Percentiles rank a stretch among this genome's conserved stretches.
phyloP scores from a whole-genome alignment of 1,284 basidiomycete genomes.

The Pascua sp. region DNA sequence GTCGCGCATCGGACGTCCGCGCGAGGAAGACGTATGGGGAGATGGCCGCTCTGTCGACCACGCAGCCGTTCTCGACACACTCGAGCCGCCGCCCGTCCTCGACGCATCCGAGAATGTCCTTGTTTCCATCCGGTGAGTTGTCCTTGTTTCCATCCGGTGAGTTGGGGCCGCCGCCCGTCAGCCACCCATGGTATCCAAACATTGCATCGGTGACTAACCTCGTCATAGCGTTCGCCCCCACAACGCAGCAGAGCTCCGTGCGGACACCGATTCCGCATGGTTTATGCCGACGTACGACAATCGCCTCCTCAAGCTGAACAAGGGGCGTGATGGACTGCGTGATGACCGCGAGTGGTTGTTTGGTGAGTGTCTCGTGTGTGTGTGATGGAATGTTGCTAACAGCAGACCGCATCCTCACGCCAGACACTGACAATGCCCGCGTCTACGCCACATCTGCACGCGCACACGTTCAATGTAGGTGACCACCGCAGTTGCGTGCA shows the following conservation, averaged over 20 bases:
- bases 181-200: too few relatives aligned
- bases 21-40: slow-evolving; percentile 8
- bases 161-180: not conserved
- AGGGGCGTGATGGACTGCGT: slow-evolving; percentile 30
- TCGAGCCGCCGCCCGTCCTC: slow-evolving; percentile 13
- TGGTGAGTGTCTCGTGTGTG: slow-evolving; percentile 47
- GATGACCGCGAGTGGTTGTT: slow-evolving; percentile 49
- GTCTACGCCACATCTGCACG: slow-evolving; percentile 80
- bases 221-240: slow-evolving; percentile 64
- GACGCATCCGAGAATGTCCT: slow-evolving; percentile 67
- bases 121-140: slow-evolving; percentile 71
- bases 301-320: slow-evolving; percentile 39
- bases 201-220: not conserved
- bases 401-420: slow-evolving; percentile 40
- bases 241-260: slow-evolving; percentile 46
- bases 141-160: not conserved
- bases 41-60: slow-evolving; percentile 2
- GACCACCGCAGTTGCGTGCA: not conserved
- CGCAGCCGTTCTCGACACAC: slow-evolving; percentile 14
- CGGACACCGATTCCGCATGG: slow-evolving; percentile 35
- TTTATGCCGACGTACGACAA: slow-evolving; percentile 36
- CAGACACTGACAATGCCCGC: slow-evolving; percentile 69
- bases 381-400: slow-evolving; percentile 53
- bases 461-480: slow-evolving; percentile 67
- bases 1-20: slow-evolving; percentile 3